Conservation (phyloP, 331 rosid species). For the Ulmus americana region DNA sequence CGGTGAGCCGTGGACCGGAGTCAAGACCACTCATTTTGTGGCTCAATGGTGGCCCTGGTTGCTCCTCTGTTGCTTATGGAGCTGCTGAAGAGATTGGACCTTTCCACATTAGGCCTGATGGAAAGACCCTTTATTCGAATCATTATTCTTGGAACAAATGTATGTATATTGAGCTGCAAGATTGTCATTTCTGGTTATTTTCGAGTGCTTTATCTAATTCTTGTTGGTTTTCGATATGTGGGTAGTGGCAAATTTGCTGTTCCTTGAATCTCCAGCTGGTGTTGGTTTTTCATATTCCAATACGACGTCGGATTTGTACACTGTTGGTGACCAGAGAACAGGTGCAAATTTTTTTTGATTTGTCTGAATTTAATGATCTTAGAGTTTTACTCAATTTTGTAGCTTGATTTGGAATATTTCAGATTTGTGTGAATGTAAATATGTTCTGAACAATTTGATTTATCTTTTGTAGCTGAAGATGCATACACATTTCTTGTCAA, state of each 20-base stretch:
- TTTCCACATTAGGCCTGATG: slow-evolving; percentile 68
- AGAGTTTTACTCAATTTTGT: slow-evolving; percentile 1
- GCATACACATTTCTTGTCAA: slow-evolving; percentile 66
- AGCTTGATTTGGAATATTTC: slow-evolving; percentile 20
- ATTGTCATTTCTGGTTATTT: not conserved
- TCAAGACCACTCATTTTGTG: slow-evolving; percentile 82
- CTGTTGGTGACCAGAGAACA: slow-evolving; percentile 77
- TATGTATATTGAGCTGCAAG: slow-evolving; percentile 29
- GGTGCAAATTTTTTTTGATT: slow-evolving; percentile 34
- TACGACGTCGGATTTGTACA: slow-evolving; percentile 64
- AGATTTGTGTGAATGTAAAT: slow-evolving; percentile 12
- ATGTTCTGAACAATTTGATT: slow-evolving; percentile 15
- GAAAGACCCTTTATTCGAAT: slow-evolving; percentile 72
- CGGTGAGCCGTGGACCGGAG: slow-evolving; percentile 41
- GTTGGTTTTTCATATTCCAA: slow-evolving; percentile 90
- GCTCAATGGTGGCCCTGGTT: slow-evolving; percentile 99
- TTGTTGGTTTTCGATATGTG: slow-evolving; percentile 17
- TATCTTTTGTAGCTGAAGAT: slow-evolving; percentile 66
- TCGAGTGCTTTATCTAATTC: not conserved
- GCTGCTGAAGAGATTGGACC: slow-evolving; percentile 96
- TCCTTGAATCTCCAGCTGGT: slow-evolving; percentile 95
- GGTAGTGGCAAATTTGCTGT: slow-evolving; percentile 86
- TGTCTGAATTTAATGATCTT: not conserved
- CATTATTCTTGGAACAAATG: slow-evolving; percentile 88
- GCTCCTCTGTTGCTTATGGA: slow-evolving; percentile 95